Evolutionary conservation across 306 rosid species (phyloP), one percentile per base, ranked within the genome.

Genomic region (Quercus dentata): DNA sequence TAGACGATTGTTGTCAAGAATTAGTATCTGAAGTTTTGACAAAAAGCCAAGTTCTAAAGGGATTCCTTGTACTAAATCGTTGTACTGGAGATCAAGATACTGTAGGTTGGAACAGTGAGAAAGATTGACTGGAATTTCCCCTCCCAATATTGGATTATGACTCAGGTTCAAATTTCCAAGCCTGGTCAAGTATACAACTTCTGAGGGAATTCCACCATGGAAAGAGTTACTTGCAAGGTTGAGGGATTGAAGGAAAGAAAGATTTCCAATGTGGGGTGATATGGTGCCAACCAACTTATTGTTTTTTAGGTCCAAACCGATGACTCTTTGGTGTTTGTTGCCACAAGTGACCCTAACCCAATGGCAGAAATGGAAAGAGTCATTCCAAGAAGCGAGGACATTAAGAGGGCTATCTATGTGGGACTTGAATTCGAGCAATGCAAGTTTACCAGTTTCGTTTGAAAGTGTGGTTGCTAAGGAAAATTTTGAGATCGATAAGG

Each of bases 301-400:
- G 19, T n/a, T 18, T 1, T 4, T 1, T 21, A 78, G 69, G 51
- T 78, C 35, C 23, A 78, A 49, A 25, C 17, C 1, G 1, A 75
- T 46, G 76, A 78, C 76, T 28, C 82, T 71, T 21, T 58, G 71
- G 9, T 71, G 82, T 27, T 51, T 58, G 2, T 14, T 23, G 38
- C 63, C 69, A 20, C 76, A 78, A 21, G 62, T 78, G 30, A 78
- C 25, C 10, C 82, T 76, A 13, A 33, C 5, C 76, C 82, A 78
- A 1, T 44, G 27, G 75, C 82, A 71, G 5, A 78, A 78, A 25
- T 78, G 76, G 10, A 58, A 21, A 28, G 76, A 78, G 2, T 59
- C 35, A 59, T 78, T 78, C 82, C 82, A 78, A 1, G 76, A 30
- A 33, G 20, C n/a, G 15, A 78, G 30, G 54, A n/a, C 25, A 3